A percentile compares a stretch with the other conserved stretches of the same genome.
Evolutionary conservation across 352 stramenopile species (phyloP).

Genomic region (Halophytophthora polymorphica): DNA sequence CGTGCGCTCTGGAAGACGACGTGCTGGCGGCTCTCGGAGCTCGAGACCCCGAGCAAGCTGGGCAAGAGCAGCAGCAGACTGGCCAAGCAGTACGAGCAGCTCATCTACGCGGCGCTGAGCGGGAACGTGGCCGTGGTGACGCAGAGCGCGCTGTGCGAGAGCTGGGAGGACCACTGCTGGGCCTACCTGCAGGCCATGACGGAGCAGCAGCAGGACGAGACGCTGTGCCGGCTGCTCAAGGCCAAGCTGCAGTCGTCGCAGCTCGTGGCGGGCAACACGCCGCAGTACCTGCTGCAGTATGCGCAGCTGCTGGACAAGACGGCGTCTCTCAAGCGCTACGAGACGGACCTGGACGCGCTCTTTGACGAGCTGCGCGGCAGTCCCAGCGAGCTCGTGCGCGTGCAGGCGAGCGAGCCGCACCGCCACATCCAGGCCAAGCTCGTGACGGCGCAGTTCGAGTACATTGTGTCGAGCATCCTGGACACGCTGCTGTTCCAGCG

Average conservation of each 20-base stretch:
- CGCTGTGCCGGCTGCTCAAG: constrained; percentile 62
- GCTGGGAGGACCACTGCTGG: constrained; percentile 86
- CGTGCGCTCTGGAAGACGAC: constrained; percentile 85
- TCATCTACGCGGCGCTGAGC: constrained; percentile 79
- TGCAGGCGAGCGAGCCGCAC: constrained; percentile 67
- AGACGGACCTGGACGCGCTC: constrained; percentile 61
- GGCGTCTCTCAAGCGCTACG: constrained; percentile 72
- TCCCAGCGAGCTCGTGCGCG: constrained; percentile 55
- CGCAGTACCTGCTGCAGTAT: constrained; percentile 58
- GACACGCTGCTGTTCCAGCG: constrained; percentile 47
- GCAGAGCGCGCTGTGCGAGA: constrained; percentile 66
- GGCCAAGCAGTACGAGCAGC: constrained; percentile 67
- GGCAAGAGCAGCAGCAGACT: constrained; percentile 62
- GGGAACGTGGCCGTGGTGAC: constrained; percentile 68
- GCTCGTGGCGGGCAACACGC: constrained; percentile 66
- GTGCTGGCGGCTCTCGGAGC: constrained; percentile 80
- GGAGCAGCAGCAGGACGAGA: constrained; percentile 71
- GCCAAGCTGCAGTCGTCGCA: constrained; percentile 75
- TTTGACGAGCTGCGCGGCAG: constrained; percentile 76
- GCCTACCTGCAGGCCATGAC: constrained; percentile 68
- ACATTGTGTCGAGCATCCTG: constrained; percentile 69
- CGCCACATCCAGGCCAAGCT: constrained; percentile 80
- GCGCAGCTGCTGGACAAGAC: constrained; percentile 59
- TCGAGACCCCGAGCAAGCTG: constrained; percentile 33
- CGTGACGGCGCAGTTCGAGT: constrained; percentile 71